These are phyloP conservation scores for Solanum lycopersicoides DNA, from an alignment of 257 asterid species.

Conservation along the genomic window DNA sequence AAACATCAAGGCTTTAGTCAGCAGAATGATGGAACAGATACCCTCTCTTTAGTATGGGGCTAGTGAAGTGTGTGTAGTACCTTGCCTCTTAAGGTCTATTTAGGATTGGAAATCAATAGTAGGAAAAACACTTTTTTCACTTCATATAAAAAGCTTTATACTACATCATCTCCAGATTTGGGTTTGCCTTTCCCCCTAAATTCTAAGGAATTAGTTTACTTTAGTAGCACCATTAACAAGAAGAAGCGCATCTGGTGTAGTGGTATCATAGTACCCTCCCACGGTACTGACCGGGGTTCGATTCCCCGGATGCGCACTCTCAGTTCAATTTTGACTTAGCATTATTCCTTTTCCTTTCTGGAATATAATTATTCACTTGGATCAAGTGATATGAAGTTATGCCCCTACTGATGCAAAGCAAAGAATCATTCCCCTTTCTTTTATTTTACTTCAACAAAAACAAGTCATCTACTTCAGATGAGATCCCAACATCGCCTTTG, in stretches of 20 bases:
- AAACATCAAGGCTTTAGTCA: conserved; percentile 36
- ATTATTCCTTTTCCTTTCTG: too few relatives aligned
- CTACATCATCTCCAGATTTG: too few relatives aligned
- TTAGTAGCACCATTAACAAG: conserved; percentile 35
- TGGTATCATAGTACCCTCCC: conserved; percentile 99
- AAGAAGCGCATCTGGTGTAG: too few relatives aligned
- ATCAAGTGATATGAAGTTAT: not conserved
- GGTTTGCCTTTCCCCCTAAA: too few relatives aligned
- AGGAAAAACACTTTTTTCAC: too few relatives aligned
- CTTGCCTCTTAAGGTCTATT: not conserved
- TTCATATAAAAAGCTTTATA: too few relatives aligned
- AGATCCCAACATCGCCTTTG: not conserved
- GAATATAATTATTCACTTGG: not conserved
- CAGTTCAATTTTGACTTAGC: too few relatives aligned
- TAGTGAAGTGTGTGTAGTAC: too few relatives aligned
- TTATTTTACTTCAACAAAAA: not conserved
- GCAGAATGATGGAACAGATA: conserved; percentile 63
- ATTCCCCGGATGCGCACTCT: too few relatives aligned
- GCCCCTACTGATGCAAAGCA: not conserved
- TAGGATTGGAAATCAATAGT: not conserved
- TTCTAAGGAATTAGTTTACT: not conserved
- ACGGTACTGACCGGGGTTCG: too few relatives aligned
- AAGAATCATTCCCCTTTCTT: not conserved
- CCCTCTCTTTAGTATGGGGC: not conserved
- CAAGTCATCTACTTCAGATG: not conserved